Conservation (phyloP, 148 eudicot species). For the Fagopyrum esculentum region DNA sequence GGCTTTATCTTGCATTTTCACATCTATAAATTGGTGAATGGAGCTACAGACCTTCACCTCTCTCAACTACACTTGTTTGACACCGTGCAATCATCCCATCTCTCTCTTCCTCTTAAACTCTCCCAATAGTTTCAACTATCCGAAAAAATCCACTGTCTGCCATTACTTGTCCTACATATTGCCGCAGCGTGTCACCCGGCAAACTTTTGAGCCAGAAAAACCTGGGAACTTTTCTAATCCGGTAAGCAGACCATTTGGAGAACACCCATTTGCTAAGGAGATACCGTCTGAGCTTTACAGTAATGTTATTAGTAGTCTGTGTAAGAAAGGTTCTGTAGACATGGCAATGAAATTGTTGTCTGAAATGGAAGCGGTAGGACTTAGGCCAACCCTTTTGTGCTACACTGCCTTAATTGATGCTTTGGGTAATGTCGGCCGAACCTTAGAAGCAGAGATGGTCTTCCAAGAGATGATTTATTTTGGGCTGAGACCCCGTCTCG, state of each 20-base stretch:
- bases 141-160: background rate
- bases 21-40: background rate
- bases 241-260: slow-evolving; percentile 10
- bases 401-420: slow-evolving; percentile 49
- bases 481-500: slow-evolving; percentile 45
- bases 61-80: background rate
- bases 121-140: background rate
- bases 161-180: slow-evolving; percentile 10
- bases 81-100: slow-evolving; percentile 4
- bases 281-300: slow-evolving; percentile 45
- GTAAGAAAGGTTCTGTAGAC: slow-evolving; percentile 42
- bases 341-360: slow-evolving; percentile 56
- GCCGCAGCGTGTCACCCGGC: slow-evolving; percentile 13
- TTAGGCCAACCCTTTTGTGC: slow-evolving; percentile 32
- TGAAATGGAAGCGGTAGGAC: slow-evolving; percentile 71
- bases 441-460: slow-evolving; percentile 73
- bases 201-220: background rate
- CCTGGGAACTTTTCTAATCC: slow-evolving; percentile 10
- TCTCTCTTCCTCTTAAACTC: background rate
- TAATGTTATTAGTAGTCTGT: slow-evolving; percentile 32
- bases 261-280: slow-evolving; percentile 39
- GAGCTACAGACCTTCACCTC: background rate
- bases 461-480: slow-evolving; percentile 62
- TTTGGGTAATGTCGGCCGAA: slow-evolving; percentile 65
- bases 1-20: no score